A percentile compares a stretch with the other conserved stretches of the same genome.
Conservation (phyloP, 805 yeast genomes). For the Martiniozyma abietophila region DNA sequence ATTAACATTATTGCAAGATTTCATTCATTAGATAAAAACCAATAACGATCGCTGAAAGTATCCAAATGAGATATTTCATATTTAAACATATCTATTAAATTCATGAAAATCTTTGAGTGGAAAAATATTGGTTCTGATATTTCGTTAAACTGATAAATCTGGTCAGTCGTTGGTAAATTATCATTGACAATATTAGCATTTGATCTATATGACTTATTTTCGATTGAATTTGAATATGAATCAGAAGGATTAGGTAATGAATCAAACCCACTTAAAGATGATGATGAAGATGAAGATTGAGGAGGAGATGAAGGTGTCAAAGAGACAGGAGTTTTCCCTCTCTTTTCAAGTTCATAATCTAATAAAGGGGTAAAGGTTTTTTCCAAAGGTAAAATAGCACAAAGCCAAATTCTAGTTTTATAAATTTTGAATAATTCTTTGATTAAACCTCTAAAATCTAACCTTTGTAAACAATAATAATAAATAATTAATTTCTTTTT, state of each 20-base stretch:
- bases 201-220: slow-evolving; percentile 33
- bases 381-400: slow-evolving; percentile 51
- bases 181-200: slow-evolving; percentile 23
- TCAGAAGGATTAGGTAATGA: too few relatives aligned
- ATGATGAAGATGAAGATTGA: slow-evolving; percentile 9
- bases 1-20: too few relatives aligned
- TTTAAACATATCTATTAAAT: slow-evolving; percentile 36
- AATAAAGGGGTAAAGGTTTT: slow-evolving; percentile 23
- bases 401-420: slow-evolving; percentile 76
- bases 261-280: too few relatives aligned
- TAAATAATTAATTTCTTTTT: slow-evolving; percentile 69
- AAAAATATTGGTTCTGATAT: slow-evolving; percentile 36
- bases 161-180: slow-evolving; percentile 29
- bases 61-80: slow-evolving; percentile 28
- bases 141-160: slow-evolving; percentile 30
- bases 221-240: slow-evolving; percentile 1
- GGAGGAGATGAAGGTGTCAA: slow-evolving; percentile 8
- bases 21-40: too few relatives aligned
- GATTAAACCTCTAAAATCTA: slow-evolving; percentile 66
- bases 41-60: slow-evolving; percentile 21
- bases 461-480: slow-evolving; percentile 52
- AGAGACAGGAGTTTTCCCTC: slow-evolving; percentile 4
- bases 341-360: slow-evolving; percentile 23
- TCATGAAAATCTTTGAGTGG: slow-evolving; percentile 41
- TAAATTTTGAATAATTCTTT: slow-evolving; percentile 66